These are phyloP conservation scores for Paraphoma sp. DNA, from an alignment of 2,329 filamentous ascomycete genomes.

Conservation along the genomic window DNA sequence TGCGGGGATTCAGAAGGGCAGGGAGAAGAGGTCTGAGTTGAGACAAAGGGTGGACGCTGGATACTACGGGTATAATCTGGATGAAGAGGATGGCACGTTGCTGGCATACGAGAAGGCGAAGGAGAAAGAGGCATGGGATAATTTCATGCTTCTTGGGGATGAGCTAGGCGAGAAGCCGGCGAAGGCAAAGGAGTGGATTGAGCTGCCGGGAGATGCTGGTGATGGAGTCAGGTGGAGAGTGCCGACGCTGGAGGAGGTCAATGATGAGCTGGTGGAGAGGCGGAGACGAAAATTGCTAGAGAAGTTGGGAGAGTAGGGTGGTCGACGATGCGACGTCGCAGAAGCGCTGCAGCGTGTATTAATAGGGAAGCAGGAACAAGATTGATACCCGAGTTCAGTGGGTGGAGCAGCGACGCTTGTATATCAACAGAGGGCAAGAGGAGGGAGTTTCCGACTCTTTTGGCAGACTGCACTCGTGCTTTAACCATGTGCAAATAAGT, in stretches of 20 bases:
- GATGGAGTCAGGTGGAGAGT: conserved; percentile 84
- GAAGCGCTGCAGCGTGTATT: not conserved
- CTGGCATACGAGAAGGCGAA: conserved; percentile 81
- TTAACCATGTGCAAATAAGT: not conserved
- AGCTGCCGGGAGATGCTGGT: conserved; percentile 84
- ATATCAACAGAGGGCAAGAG: conserved; percentile 20
- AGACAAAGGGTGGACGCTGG: conserved; percentile 84
- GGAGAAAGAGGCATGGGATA: conserved; percentile 80
- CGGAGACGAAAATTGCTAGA: conserved; percentile 83
- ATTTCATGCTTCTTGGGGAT: conserved; percentile 65
- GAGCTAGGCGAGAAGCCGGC: conserved; percentile 41
- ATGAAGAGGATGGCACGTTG: conserved; percentile 86
- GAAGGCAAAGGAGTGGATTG: conserved; percentile 68
- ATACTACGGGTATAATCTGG: conserved; percentile 94
- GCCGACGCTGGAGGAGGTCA: conserved; percentile 89
- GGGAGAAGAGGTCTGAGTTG: conserved; percentile 73
- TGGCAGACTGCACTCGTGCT: too few species aligned
- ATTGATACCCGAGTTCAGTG: conserved; percentile 21
- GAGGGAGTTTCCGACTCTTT: too few species aligned
- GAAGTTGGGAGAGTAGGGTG: conserved; percentile 61
- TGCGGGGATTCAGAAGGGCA: conserved; percentile 65
- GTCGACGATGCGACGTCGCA: not conserved
- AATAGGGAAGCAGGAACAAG: conserved; percentile 4
- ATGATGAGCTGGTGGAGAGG: conserved; percentile 88
- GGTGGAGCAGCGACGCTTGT: conserved; percentile 7